Evolutionary conservation across 176 grass and related monocot genomes (phyloP).

Genomic region (Saccharum officinarum): DNA sequence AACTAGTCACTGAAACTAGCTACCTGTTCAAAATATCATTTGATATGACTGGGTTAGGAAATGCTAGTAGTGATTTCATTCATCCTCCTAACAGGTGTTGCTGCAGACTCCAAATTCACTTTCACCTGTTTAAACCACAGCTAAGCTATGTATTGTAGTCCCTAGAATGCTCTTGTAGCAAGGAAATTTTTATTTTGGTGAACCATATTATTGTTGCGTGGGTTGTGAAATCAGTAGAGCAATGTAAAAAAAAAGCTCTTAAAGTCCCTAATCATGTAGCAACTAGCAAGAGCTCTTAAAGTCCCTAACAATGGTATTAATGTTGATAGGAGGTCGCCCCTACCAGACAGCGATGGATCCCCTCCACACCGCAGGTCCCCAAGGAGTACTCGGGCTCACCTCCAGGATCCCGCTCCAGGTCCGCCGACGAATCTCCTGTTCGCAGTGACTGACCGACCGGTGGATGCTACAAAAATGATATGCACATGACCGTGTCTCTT

Average conservation of each 20-base stretch:
- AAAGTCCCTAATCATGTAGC: neutral
- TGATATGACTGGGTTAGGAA: neutral
- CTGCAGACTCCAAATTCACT: neutral
- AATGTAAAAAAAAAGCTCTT: neutral
- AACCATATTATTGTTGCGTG: neutral
- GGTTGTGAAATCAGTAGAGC: neutral
- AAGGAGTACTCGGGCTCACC: conserved; percentile 55
- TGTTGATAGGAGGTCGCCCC: conserved; percentile 32
- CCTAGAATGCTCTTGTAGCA: neutral
- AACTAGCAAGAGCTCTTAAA: neutral
- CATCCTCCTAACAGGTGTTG: neutral
- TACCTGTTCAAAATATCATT: neutral
- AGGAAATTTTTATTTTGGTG: neutral
- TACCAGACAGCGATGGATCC: conserved; percentile 41
- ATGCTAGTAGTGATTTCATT: neutral
- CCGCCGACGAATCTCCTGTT: conserved; percentile 46
- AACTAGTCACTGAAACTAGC: neutral
- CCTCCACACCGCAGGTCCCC: conserved; percentile 36
- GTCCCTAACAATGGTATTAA: neutral
- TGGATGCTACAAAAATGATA: neutral
- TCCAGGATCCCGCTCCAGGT: conserved; percentile 66
- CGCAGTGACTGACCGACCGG: conserved; percentile 34
- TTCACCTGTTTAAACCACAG: neutral
- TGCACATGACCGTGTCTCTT: neutral
- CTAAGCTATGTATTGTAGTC: neutral